These are phyloP conservation scores for Solanum neorickii DNA, from an alignment of 257 asterid genomes.

Conservation along the genomic window DNA sequence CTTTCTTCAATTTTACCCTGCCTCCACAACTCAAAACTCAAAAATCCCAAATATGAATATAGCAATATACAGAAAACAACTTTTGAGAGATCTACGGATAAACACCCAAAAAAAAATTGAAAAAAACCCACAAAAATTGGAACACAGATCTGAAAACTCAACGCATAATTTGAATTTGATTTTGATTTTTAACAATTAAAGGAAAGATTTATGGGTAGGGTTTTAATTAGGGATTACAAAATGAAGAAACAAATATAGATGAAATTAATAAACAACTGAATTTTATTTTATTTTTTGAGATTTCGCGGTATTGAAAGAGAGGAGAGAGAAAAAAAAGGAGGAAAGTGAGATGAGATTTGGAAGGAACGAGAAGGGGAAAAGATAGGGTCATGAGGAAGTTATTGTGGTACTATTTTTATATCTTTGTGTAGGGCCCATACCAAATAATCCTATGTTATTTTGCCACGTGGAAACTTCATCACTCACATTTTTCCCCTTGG, in stretches of 20 bases:
- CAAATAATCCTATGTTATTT: slow-evolving; percentile 19
- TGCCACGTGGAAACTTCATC: slow-evolving; percentile 22
- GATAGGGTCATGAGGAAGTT: slow-evolving; percentile 12
- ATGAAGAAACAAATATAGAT: background rate
- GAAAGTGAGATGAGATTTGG: slow-evolving; percentile 15
- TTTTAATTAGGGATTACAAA: slow-evolving; percentile 4
- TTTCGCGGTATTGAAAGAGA: slow-evolving; percentile 30
- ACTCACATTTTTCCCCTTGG: background rate
- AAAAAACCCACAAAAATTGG: background rate
- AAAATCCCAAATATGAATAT: slow-evolving; percentile 14
- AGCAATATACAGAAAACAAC: background rate
- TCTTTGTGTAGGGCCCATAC: slow-evolving; percentile 20
- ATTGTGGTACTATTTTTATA: slow-evolving; percentile 10
- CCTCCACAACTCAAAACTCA: slow-evolving; percentile 26
- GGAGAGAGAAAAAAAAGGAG: background rate
- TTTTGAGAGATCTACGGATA: slow-evolving; percentile 27
- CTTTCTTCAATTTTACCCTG: background rate
- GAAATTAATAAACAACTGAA: slow-evolving; percentile 32
- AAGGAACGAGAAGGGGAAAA: slow-evolving; percentile 28
- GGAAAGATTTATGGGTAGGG: slow-evolving; percentile 23
- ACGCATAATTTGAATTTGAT: background rate
- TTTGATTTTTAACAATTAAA: background rate
- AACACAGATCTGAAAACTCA: slow-evolving; percentile 43
- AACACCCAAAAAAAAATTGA: background rate
- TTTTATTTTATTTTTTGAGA: background rate